Base-by-base conservation (phyloP, 331 rosid species). In the Quercus lobata region DNA sequence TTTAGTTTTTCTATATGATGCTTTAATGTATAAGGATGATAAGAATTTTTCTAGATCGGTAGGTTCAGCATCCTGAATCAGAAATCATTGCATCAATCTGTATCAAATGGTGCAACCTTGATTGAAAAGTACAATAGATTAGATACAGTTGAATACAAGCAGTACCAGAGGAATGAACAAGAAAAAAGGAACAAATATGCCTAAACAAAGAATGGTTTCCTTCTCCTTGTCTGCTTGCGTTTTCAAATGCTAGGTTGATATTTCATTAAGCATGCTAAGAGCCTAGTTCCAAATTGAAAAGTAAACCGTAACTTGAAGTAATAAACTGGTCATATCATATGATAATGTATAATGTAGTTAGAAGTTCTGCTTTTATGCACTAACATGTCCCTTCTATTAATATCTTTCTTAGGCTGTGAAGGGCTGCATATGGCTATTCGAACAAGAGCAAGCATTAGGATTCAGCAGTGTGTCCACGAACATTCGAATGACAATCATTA, bases 381-480 rank as follows among this genome's bases (percentile, higher is more conserved):
- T 84, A 21, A 79, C 30, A 34, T 57, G 17, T 79, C 62, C 10
- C 8, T 78, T 10, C 8, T 74, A 44, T 84, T 37, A 27, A 81
- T 76, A 80, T 11, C 78, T 29, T 14, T 81, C n/a, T 72, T 83
- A 96, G 99, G 97, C 97, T 22, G 88, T 96, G 83, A 96, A 91
- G 84, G 92, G 90, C 7, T 79, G 83, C 69, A 90, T 93, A 83
- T 96, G 99, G 99, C 88, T 96, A 72, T 93, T 96, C 49, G 99
- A 96, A 73, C 99, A 96, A 87, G 98, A 93, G 88, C 99, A 96
- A 58, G 99, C 98, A 72, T 86, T 96, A 83, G 99, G 99, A 61
- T 96, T 96, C 93, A 93, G 98, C 90, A 96, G 93, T 69, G 98
- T 96, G 73, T 92, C 98, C 29, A 96, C 99, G n/a, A 96, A 96